Conservation (phyloP, 2,329 filamentous ascomycete species). For the Fusarium bulbicola region DNA sequence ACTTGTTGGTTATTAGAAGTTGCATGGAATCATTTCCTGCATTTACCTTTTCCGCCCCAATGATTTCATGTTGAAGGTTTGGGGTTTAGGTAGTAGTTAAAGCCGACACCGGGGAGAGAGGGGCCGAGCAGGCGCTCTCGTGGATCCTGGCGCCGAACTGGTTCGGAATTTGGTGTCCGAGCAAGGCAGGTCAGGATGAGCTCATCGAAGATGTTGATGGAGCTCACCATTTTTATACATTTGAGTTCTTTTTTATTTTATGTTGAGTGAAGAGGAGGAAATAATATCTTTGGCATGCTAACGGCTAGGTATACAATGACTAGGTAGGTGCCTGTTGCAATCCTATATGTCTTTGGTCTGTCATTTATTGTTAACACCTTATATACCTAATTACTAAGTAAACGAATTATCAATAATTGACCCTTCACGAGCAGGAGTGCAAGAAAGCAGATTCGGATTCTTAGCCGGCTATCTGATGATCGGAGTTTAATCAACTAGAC, state of each 20-base stretch:
- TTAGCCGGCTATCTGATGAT: conserved; percentile 14
- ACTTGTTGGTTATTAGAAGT: conserved; percentile 6
- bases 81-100: not conserved
- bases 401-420: conserved; percentile 10
- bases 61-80: conserved; percentile 28
- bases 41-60: conserved; percentile 37
- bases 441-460: not conserved
- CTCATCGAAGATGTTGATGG: not conserved
- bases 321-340: not conserved
- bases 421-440: not conserved
- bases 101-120: conserved; percentile 42
- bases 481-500: not conserved
- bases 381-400: not conserved
- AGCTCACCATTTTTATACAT: not conserved
- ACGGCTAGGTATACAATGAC: not conserved
- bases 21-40: conserved; percentile 1
- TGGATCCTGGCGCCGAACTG: conserved; percentile 1
- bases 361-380: not conserved
- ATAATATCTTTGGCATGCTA: not conserved
- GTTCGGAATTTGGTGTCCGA: conserved; percentile 40
- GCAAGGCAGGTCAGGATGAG: not conserved
- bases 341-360: not conserved
- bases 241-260: not conserved
- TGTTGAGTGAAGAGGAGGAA: not conserved
- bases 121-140: conserved; percentile 34